Evolutionary conservation across 2,329 filamentous ascomycete species (phyloP), one percentile per base, ranked within the genome.

Genomic region (Coniosporium tulheliwenetii): DNA sequence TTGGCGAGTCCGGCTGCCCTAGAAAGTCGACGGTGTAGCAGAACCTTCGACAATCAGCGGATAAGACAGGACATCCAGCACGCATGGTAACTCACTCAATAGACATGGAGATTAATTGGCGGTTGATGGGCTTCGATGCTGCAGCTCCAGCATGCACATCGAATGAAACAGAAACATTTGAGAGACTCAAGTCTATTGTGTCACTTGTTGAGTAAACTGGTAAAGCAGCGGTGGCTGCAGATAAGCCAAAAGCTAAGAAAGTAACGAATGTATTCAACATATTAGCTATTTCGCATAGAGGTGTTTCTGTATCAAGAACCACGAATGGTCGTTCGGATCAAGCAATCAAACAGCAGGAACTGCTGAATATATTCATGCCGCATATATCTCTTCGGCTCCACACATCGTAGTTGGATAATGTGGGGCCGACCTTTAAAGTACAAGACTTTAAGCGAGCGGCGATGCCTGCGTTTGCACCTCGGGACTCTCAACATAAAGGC

Each of bases 1-100:
- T 40, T 26, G 39, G 39, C 30, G 39, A 40, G n/a, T 26, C 39
- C 12, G 35, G 30, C 4, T 34, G 19, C 30, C 39, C 39, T 14
- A 40, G 39, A 36, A 34, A 40, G 19, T 40, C 39, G 30, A 40
- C 35, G 26, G 35, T 40, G 39, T 40, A 40, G 33, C 39, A 40
- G 13, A 40, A 40, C 16, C 32, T 35, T 35, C 32, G 14, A 35
- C 8, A n/a, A n/a, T 35, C 32, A 35, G 32, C 32, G 14, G 32
- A 35, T 15, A 15, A 35, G 32, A 35, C 32, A 35, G 32, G 32
- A n/a, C 32, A n/a, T 35, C 3, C 14, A 15, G 32, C 32, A 35
- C 32, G 32, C 12, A 35, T 35, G 12, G 32, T 35, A 15, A 15
- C 32, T 35, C 32, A 35, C 32, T 35, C 32, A 35, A 35, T 35